These are phyloP conservation scores for Hypocrella siamensis DNA, from an alignment of 2,329 filamentous ascomycete species.

Conservation along the genomic window DNA sequence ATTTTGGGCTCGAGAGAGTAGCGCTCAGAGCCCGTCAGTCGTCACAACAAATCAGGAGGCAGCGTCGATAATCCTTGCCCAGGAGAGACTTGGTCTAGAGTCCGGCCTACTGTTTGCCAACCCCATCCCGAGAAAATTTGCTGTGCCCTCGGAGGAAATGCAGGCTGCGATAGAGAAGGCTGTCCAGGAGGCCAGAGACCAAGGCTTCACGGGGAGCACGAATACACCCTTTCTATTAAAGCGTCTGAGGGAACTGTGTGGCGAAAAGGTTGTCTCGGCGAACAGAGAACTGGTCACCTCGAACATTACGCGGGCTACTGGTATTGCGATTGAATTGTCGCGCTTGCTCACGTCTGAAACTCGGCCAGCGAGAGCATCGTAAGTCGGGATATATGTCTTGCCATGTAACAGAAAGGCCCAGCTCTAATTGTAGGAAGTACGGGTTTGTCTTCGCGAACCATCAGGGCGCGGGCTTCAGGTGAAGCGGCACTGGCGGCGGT, in stretches of 20 bases:
- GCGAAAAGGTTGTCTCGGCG: constrained; percentile 53
- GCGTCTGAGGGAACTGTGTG: constrained; percentile 65
- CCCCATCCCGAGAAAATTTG: constrained; percentile 57
- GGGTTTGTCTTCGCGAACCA: constrained; percentile 7
- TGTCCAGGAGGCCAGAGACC: constrained; percentile 44
- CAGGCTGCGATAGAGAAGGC: constrained; percentile 52
- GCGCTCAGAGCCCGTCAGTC: constrained; percentile 60
- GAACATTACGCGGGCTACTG: constrained; percentile 39
- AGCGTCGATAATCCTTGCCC: constrained; percentile 74
- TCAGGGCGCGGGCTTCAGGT: not conserved
- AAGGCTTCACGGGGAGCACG: constrained; percentile 53
- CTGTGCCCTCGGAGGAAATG: constrained; percentile 58
- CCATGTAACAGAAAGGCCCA: constrained; percentile 3
- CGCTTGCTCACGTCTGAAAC: constrained; percentile 20
- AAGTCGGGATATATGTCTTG: constrained; percentile 15
- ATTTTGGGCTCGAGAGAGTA: constrained; percentile 85
- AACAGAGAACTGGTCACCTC: constrained; percentile 48
- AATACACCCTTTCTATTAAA: constrained; percentile 76
- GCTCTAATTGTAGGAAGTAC: constrained; percentile 21
- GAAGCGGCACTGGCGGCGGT: constrained; percentile 4
- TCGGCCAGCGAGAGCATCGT: constrained; percentile 15
- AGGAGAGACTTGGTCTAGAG: constrained; percentile 54
- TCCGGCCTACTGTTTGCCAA: constrained; percentile 83
- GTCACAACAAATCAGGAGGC: constrained; percentile 66
- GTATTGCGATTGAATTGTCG: constrained; percentile 37